Conservation (phyloP, 371 early-diverging fungal species). For the Zopfochytrium polystomum region DNA sequence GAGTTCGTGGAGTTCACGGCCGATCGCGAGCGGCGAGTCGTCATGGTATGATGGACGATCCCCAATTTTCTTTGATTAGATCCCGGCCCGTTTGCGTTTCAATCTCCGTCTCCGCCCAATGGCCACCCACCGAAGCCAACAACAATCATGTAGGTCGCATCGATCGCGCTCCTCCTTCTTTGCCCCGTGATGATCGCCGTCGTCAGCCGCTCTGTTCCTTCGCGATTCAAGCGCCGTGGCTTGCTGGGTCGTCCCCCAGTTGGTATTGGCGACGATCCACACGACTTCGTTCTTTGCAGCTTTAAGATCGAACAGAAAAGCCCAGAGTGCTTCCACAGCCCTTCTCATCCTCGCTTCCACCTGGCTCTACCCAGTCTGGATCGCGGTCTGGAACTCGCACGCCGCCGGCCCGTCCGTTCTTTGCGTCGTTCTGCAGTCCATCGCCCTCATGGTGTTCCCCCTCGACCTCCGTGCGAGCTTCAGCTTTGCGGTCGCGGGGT, state of each 20-base stretch:
- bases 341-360: background rate
- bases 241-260: constrained; percentile 13
- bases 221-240: background rate
- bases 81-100: no score
- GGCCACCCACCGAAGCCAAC: background rate
- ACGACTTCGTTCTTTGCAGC: background rate
- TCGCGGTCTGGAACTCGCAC: background rate
- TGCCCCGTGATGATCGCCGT: constrained; percentile 7
- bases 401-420: constrained; percentile 20
- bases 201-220: background rate
- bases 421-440: constrained; percentile 19
- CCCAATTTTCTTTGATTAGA: background rate
- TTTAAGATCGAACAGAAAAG: background rate
- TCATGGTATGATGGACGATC: background rate
- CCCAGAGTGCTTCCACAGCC: background rate
- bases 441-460: constrained; percentile 23
- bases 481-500: background rate
- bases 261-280: constrained; percentile 1
- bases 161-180: constrained; percentile 10
- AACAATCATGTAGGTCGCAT: constrained; percentile 4
- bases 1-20: constrained; percentile 16
- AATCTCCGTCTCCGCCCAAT: no score
- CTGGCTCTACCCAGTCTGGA: constrained; percentile 10
- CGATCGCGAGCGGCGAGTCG: constrained; percentile 2
- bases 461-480: constrained; percentile 1